Percentiles rank a stretch among this genome's conserved stretches.
phyloP scores from a whole-genome alignment of 257 asterid genomes.

The Primulina eburnea region DNA sequence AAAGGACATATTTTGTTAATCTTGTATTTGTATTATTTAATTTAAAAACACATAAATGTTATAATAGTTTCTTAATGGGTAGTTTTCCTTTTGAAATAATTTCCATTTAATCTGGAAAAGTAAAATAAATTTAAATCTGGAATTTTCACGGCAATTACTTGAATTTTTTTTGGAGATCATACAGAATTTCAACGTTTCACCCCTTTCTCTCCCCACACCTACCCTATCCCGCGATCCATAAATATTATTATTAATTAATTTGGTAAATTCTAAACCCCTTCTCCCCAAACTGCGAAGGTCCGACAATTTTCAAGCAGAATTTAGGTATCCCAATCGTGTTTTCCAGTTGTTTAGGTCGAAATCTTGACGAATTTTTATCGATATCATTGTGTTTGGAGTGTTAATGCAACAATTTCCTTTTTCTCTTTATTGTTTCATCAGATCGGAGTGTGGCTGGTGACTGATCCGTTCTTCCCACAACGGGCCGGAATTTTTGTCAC shows the following conservation, averaged over 20 bases:
- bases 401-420: not conserved
- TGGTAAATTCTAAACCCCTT: not conserved
- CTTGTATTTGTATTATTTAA: too few relatives aligned
- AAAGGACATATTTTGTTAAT: too few relatives aligned
- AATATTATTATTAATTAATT: too few relatives aligned
- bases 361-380: slow-evolving; percentile 5
- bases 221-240: not conserved
- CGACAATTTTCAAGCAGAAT: not conserved
- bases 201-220: not conserved
- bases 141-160: not conserved
- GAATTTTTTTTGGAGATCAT: not conserved
- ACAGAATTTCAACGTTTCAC: not conserved
- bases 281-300: not conserved
- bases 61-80: too few relatives aligned
- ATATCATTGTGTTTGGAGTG: not conserved
- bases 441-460: slow-evolving; percentile 44
- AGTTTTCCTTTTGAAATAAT: too few relatives aligned
- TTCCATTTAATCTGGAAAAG: too few relatives aligned
- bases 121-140: too few relatives aligned
- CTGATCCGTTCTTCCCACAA: slow-evolving; percentile 31
- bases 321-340: slow-evolving; percentile 28
- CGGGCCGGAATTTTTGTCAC: slow-evolving; percentile 42
- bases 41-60: too few relatives aligned
- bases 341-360: slow-evolving; percentile 15
- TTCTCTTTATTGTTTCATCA: slow-evolving; percentile 18